phyloP scores from a whole-genome alignment of 2,329 filamentous ascomycete genomes.

The Cadophora gregata region DNA sequence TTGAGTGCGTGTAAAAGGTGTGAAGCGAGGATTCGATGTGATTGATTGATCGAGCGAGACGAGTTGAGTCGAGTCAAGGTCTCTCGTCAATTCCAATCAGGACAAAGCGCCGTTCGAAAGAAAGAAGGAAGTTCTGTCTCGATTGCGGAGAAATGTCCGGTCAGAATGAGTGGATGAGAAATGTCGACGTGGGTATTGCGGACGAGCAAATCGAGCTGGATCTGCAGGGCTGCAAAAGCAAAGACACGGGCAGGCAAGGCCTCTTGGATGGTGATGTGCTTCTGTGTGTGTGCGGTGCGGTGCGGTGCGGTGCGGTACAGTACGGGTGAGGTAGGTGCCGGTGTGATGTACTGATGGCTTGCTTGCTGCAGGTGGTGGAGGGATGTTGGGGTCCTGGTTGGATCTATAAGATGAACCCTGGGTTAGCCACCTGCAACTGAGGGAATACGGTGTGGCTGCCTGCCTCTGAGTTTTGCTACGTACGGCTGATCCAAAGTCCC shows the following conservation, averaged over 20 bases:
- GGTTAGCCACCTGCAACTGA: conserved; percentile 3
- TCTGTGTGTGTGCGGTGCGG: no score
- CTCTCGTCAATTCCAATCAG: background rate
- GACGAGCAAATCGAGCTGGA: background rate
- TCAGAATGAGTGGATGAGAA: background rate
- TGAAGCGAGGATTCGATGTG: conserved; percentile 5
- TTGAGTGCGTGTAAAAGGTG: background rate
- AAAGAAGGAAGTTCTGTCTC: conserved; percentile 8
- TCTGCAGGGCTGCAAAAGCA: conserved; percentile 8
- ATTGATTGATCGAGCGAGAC: conserved; percentile 8
- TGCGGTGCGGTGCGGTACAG: background rate
- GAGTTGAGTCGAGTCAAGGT: background rate
- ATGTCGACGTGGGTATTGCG: conserved; percentile 1
- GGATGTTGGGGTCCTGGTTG: background rate
- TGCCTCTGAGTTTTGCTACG: conserved; percentile 9
- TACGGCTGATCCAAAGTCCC: conserved; percentile 29
- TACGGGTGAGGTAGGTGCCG: conserved; percentile 3
- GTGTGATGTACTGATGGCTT: conserved; percentile 12
- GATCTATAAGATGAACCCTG: conserved; percentile 7
- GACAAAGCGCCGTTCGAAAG: background rate
- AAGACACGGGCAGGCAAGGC: background rate
- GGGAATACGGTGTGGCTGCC: conserved; percentile 22
- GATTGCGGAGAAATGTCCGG: conserved; percentile 3
- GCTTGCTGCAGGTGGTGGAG: conserved; percentile 10
- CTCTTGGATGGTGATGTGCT: background rate